Conservation (phyloP, 306 rosid species). For the Arachis stenosperma region DNA sequence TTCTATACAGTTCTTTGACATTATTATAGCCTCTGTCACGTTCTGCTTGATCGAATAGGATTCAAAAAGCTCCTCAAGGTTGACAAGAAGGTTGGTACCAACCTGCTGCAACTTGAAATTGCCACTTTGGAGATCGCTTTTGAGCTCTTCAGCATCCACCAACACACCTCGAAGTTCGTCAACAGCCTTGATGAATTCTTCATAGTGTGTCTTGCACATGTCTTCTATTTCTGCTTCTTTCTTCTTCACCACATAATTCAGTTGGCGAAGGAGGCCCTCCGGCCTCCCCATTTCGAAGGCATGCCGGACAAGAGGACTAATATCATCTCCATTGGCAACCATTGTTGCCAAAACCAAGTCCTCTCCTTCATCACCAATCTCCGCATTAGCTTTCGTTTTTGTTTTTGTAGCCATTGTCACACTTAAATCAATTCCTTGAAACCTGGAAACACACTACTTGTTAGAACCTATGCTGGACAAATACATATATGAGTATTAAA, state of each 20-base stretch:
- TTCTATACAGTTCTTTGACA: conserved; percentile 71
- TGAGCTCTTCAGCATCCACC: conserved; percentile 95
- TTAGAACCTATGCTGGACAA: neutral
- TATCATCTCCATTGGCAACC: conserved; percentile 85
- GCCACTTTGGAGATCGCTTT: conserved; percentile 87
- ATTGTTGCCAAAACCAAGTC: conserved; percentile 84
- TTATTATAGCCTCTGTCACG: conserved; percentile 78
- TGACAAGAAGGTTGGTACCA: conserved; percentile 70
- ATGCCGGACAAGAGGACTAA: conserved; percentile 88
- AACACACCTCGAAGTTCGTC: conserved; percentile 93
- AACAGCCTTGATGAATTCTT: conserved; percentile 95
- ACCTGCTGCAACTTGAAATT: conserved; percentile 91
- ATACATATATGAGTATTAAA: too few species aligned
- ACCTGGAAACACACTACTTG: conserved; percentile 29
- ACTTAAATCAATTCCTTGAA: conserved; percentile 21
- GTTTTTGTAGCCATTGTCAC: conserved; percentile 60
- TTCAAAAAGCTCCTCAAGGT: conserved; percentile 92
- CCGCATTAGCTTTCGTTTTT: conserved; percentile 60
- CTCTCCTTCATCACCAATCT: conserved; percentile 77
- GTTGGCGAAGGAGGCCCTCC: conserved; percentile 79
- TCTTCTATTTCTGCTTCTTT: conserved; percentile 91
- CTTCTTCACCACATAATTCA: conserved; percentile 75
- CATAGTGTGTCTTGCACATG: conserved; percentile 97
- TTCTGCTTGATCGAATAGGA: conserved; percentile 81
- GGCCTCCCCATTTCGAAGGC: conserved; percentile 93